Conservation (phyloP, 2,329 filamentous ascomycete species). For the Lecanicillium sp. region DNA sequence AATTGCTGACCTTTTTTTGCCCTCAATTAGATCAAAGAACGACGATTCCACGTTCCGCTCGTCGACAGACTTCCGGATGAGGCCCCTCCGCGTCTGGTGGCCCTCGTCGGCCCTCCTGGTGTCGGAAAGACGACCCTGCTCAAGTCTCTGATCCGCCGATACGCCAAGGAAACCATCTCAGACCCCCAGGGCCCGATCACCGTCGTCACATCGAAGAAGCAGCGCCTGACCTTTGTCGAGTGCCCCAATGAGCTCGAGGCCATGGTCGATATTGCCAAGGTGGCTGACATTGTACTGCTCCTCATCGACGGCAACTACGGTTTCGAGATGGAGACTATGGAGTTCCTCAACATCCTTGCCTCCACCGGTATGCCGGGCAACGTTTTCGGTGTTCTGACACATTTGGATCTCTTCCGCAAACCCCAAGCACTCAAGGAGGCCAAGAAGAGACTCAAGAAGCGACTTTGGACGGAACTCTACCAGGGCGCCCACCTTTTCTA, state of each 20-base stretch:
- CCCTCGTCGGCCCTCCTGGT: slow-evolving; percentile 90
- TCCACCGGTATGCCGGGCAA: slow-evolving; percentile 97
- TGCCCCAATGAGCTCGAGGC: slow-evolving; percentile 93
- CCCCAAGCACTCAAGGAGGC: slow-evolving; percentile 86
- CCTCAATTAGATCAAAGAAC: slow-evolving; percentile 72
- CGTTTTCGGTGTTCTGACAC: slow-evolving; percentile 93
- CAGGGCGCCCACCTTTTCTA: slow-evolving; percentile 97
- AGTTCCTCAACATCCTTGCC: slow-evolving; percentile 91
- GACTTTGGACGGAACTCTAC: slow-evolving; percentile 95
- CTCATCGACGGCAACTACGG: slow-evolving; percentile 99
- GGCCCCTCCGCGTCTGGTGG: slow-evolving; percentile 85
- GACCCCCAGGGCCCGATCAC: slow-evolving; percentile 89
- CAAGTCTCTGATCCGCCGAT: slow-evolving; percentile 88
- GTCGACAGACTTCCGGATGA: slow-evolving; percentile 95
- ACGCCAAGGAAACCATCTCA: slow-evolving; percentile 90
- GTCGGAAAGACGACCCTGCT: slow-evolving; percentile 94
- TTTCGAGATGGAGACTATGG: slow-evolving; percentile 99
- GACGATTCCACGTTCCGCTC: slow-evolving; percentile 90
- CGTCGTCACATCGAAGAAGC: slow-evolving; percentile 91
- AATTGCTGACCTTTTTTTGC: slow-evolving; percentile 21
- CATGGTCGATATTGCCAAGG: slow-evolving; percentile 96
- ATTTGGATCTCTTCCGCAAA: slow-evolving; percentile 92
- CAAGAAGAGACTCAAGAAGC: slow-evolving; percentile 92
- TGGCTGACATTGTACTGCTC: slow-evolving; percentile 91
- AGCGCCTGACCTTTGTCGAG: slow-evolving; percentile 92